Percentiles rank a stretch among this genome's conserved stretches.
phyloP scores from a whole-genome alignment of 805 yeast species.

The Barnettozyma pratensis region DNA sequence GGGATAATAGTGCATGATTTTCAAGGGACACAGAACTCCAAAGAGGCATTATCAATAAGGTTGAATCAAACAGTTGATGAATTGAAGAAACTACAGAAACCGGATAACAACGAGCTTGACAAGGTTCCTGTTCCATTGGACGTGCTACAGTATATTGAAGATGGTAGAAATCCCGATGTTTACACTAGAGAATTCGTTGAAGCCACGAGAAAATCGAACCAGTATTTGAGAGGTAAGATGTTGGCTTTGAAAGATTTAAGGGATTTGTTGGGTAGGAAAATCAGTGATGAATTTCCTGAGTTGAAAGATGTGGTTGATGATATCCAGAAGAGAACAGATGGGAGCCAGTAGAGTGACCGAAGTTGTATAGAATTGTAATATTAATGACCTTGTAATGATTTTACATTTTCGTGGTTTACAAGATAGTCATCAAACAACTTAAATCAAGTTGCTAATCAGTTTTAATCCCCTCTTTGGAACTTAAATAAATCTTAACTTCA shows the following conservation, averaged over 20 bases:
- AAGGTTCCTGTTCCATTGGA: conserved; percentile 65
- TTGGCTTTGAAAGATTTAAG: conserved; percentile 59
- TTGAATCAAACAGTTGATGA: conserved; percentile 38
- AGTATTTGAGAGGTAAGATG: conserved; percentile 81
- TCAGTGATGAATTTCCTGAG: conserved; percentile 77
- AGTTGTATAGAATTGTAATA: neutral
- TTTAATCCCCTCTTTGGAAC: neutral
- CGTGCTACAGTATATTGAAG: conserved; percentile 87
- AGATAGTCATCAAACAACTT: no score
- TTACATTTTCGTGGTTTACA: no score
- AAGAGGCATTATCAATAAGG: conserved; percentile 42
- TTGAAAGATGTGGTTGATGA: conserved; percentile 51
- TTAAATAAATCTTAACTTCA: neutral
- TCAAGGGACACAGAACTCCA: conserved; percentile 81
- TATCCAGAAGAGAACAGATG: conserved; percentile 43
- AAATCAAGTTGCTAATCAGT: neutral
- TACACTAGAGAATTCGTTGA: conserved; percentile 96
- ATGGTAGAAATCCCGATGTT: conserved; percentile 95
- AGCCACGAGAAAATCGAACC: conserved; percentile 85
- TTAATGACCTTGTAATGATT: conserved; percentile 9
- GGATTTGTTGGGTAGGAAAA: conserved; percentile 61
- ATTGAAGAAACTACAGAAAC: conserved; percentile 29
- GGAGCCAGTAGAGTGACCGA: neutral
- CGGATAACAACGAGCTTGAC: conserved; percentile 29
- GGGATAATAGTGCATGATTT: conserved; percentile 93